Evolutionary conservation across 352 stramenopile species (phyloP), one percentile per base, ranked within the genome.

Genomic region (Saprolegnia parasitica): DNA sequence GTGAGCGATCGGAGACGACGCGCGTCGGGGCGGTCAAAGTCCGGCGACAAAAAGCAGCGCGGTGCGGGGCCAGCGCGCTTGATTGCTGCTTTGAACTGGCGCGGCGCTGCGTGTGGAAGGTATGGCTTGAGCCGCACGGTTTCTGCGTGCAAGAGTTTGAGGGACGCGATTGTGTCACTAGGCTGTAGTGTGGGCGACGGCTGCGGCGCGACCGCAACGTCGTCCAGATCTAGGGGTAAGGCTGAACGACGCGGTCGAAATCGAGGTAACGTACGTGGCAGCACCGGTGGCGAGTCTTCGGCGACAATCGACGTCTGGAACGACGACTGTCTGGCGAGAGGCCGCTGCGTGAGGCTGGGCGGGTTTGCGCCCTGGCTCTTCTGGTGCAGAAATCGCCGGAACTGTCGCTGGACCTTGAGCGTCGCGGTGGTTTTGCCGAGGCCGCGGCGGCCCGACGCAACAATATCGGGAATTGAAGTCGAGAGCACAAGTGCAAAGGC

Each of bases 341-440:
- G 52, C 13, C 52, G 52, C 24, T 9, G 52, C 35, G 52, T 60
- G 35, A 42, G n/a, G 24, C 3, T 35, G 11, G 4, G 52, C 11
- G 52, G 52, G 35, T 60, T 9, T 1, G 24, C 52, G 20, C 35
- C 52, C 9, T 62, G 49, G 42, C 40, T 46, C 18, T 70, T 70
- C 5, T 13, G n/a, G 5, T 61, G 32, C 35, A 70, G 20, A 24
- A 70, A 70, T 16, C 49, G 63, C 0, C 63, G 63, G 50, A 70
- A 70, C 0, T 60, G 54, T 20, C 63, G 49, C 26, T 70, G 63
- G 21, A 70, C 50, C 42, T 63, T 70, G 63, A 70, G 54, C 6
- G 32, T 49, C 4, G 63, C 63, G 1, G 63, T 63, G 16, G 63
- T 63, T 45, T 70, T 63, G 20, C 63, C 63, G 45, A 70, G 62